A percentile compares a stretch with the other conserved stretches of the same genome.
Conservation (phyloP, 2,329 filamentous ascomycete genomes). For the Albifimbria verrucaria region DNA sequence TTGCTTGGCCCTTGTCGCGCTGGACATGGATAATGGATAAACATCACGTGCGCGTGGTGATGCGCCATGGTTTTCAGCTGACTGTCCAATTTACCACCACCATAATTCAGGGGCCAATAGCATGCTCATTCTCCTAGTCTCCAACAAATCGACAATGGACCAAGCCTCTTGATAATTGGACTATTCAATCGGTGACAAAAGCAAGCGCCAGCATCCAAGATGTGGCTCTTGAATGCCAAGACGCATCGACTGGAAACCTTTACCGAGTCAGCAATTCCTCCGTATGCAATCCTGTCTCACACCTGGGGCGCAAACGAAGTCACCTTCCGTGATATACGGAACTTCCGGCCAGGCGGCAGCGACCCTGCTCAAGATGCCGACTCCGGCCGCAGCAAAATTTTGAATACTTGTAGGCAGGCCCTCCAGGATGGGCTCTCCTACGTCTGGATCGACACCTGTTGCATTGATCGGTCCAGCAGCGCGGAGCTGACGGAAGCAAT, state of each 20-base stretch:
- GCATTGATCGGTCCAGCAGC: conserved; percentile 10
- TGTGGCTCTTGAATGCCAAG: conserved; percentile 3
- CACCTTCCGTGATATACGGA: conserved; percentile 10
- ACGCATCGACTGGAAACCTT: conserved; percentile 2
- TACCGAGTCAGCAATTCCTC: conserved; percentile 1
- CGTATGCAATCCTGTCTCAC: conserved; percentile 27
- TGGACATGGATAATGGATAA: background rate
- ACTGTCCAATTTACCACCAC: background rate
- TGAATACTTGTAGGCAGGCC: conserved; percentile 6
- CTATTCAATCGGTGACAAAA: background rate
- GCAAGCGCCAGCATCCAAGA: background rate
- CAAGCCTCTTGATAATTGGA: background rate
- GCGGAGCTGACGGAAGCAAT: conserved; percentile 9
- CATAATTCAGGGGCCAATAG: background rate
- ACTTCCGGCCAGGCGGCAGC: background rate
- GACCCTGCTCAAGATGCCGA: background rate
- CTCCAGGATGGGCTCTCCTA: conserved; percentile 3
- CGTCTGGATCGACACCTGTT: conserved; percentile 11
- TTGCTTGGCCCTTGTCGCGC: background rate
- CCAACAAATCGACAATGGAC: background rate
- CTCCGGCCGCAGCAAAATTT: conserved; percentile 4
- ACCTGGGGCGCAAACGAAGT: conserved; percentile 24
- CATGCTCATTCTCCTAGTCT: background rate
- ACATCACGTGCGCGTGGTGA: background rate
- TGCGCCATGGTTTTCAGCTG: background rate